These are phyloP conservation scores for Purpureocillium lavendulum DNA, from an alignment of 2,329 filamentous ascomycete genomes.

Conservation along the genomic window DNA sequence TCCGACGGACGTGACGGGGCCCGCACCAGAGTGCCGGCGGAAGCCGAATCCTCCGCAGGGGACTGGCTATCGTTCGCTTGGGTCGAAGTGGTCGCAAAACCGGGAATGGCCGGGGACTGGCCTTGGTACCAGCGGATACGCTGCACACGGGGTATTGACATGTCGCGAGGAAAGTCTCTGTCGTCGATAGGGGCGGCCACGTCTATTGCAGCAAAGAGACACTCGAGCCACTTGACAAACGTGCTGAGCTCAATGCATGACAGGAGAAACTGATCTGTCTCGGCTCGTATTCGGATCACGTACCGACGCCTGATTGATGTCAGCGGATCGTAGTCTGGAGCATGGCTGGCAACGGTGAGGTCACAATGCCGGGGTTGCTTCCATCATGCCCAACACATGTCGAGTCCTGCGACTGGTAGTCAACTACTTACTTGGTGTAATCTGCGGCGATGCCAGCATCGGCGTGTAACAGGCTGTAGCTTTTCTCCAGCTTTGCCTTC, in stretches of 20 bases:
- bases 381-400: no score
- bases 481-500: conserved; percentile 49
- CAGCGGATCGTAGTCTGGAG: background rate
- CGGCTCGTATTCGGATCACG: conserved; percentile 63
- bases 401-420: background rate
- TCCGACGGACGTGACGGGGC: background rate
- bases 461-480: conserved; percentile 67
- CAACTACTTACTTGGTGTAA: conserved; percentile 52
- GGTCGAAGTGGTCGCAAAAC: conserved; percentile 1
- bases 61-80: background rate
- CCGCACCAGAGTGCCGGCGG: background rate
- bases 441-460: conserved; percentile 69
- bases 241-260: conserved; percentile 56
- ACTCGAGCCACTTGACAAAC: conserved; percentile 62
- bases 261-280: conserved; percentile 66
- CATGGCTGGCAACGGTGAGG: no score
- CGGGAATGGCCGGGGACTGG: conserved; percentile 19
- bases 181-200: conserved; percentile 64
- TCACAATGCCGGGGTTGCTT: no score
- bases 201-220: conserved; percentile 64
- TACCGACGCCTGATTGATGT: conserved; percentile 41
- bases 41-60: background rate
- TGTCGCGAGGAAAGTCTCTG: conserved; percentile 53
- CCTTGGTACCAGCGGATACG: conserved; percentile 42
- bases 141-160: conserved; percentile 51